These are phyloP conservation scores for Neoboletus magnificus DNA, from an alignment of 768 basidiomycete species.

Conservation along the genomic window DNA sequence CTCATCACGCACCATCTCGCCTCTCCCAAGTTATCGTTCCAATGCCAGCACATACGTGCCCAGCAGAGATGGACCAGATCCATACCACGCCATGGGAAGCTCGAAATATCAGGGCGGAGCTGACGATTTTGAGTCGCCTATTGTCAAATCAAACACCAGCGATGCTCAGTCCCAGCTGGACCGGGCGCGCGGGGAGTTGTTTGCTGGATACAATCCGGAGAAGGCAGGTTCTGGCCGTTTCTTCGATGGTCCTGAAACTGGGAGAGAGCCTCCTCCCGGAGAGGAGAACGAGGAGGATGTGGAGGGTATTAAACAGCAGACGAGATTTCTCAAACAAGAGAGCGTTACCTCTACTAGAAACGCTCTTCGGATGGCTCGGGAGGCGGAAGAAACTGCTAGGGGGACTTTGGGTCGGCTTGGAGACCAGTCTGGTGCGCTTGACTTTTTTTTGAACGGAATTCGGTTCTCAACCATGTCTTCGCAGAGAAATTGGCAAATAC, in stretches of 20 bases:
- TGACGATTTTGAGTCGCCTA: conserved; percentile 25
- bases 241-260: conserved; percentile 56
- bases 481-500: conserved; percentile 88
- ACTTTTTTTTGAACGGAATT: neutral
- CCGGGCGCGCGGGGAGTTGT: conserved; percentile 68
- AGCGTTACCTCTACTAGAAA: conserved; percentile 86
- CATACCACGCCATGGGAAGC: conserved; percentile 37
- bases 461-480: neutral
- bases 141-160: neutral
- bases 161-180: conserved; percentile 49
- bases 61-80: conserved; percentile 62
- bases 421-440: conserved; percentile 81
- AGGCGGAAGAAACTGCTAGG: conserved; percentile 93
- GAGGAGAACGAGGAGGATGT: conserved; percentile 84
- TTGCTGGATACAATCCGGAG: conserved; percentile 67
- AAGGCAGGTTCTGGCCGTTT: conserved; percentile 62
- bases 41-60: conserved; percentile 61
- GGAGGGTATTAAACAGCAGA: conserved; percentile 94
- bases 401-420: conserved; percentile 81
- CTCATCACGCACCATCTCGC: conserved; percentile 35
- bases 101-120: conserved; percentile 24
- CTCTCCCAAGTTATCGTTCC: conserved; percentile 46
- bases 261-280: conserved; percentile 50
- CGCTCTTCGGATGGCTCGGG: conserved; percentile 88
- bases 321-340: conserved; percentile 86